Evolutionary conservation across 176 grass and related monocot species (phyloP), one percentile per base, ranked within the genome.

Genomic region (Neostapfia colusana): DNA sequence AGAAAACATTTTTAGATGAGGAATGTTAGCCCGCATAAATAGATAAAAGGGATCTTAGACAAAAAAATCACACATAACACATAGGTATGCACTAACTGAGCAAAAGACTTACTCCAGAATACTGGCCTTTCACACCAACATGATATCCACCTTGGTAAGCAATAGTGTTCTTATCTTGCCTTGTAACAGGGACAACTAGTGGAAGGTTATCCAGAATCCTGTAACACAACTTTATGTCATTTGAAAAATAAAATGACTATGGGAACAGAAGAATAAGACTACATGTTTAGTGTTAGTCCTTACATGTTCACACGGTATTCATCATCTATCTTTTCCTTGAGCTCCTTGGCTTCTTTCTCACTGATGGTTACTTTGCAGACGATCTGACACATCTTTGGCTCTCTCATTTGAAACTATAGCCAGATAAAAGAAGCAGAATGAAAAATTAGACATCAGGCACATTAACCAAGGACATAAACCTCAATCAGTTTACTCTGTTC

Each of bases 241-340:
- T 18, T 56, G 69, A 9, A 41, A 57, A 58, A 58, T 5, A 58
- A 75, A 70, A 80, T 26, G 57, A 76, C 2, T 31, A 63, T 6
- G 18, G 16, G 2, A 71, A 46, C 31, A 48, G 6, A 84, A 75
- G 44, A 39, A 34, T 53, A 28, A 63, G 9, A 55, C 7, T 10
- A 48, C 26, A 7, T 39, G 21, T 13, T 46, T 63, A 64, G 23
- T 38, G 40, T 23, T 10, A 75, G 31, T 56, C 17, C 83, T 79
- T 69, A 90, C 88, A 90, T 90, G 83, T 86, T 90, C 44, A 90
- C 88, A 5, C 63, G 83, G 54, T 90, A 90, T 56, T 86, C 88
- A 75, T 90, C 88, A 54, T 90, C 88, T 75, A 90, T 90, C 88
- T 90, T 90, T 78, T 90, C 88, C 79, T 82, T 90, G 26, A 90